Base-by-base conservation (phyloP, 192 early-diverging fungal species). In the Thamnidium elegans region DNA sequence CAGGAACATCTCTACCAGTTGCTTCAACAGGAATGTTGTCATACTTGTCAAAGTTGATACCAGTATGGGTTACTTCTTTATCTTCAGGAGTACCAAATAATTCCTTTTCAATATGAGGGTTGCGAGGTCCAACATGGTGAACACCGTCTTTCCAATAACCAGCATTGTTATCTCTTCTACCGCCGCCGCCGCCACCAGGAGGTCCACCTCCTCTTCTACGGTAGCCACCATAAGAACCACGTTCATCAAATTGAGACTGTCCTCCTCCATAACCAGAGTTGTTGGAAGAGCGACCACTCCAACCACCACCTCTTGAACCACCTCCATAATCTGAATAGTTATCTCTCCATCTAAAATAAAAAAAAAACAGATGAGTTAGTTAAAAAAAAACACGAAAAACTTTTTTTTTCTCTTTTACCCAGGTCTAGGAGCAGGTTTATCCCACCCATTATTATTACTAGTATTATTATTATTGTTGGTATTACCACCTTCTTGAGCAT, bases 41-140 rank as follows among this genome's bases (percentile, higher is more conserved):
- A 81, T 99, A 99, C 75, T 97, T 97, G 63, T 95, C 93, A 88
- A 99, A 99, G 86, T 99, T 97, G 78, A 99, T 99, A 53, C 96
- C 96, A 51, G 92, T 92, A 63, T 86, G 82, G 74, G 85, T 86
- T 58, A 87, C 83, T 63, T 89, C 86, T 66, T 84, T 83, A 66
- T 92, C 90, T 36, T 96, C 89, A 32, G 86, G 55, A 39, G 74
- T 63, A 21, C 87, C 87, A 71, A 84, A 97, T 20, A 99, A 80
- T 65, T 92, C 89, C 11, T 73, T 52, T 74, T 98, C 96, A 13
- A 92, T 65, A 44, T 88, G 84, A 64, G 85, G 82, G 78, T 94
- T 91, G 65, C 85, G 83, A 63, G 86, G 77, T 14, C 88, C 89
- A 60, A 92, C 81, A 62, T 90, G 84, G 68, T 92, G 90, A 74